Evolutionary conservation across 176 grass and related monocot species (phyloP).

Genomic region (Triticum monococcum): DNA sequence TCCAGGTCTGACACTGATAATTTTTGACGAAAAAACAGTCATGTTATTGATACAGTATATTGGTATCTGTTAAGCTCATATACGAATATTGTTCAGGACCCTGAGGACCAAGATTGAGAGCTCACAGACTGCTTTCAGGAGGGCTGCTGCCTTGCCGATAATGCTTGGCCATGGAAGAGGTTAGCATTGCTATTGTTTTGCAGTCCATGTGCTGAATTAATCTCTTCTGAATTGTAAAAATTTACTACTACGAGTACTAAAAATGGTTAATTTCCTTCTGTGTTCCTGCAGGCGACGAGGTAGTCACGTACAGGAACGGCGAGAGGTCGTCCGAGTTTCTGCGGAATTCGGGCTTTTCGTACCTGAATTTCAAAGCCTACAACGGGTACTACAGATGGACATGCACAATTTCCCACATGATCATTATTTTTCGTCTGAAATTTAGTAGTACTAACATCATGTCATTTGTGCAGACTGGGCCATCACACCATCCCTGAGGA

Average conservation of each 20-base stretch:
- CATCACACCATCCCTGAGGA: slow-evolving; percentile 96
- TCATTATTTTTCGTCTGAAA: background rate
- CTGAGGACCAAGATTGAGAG: slow-evolving; percentile 83
- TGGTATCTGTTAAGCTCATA: background rate
- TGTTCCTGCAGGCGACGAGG: slow-evolving; percentile 67
- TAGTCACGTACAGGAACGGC: slow-evolving; percentile 71
- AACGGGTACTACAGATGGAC: slow-evolving; percentile 67
- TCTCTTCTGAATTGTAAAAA: background rate
- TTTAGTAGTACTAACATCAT: background rate
- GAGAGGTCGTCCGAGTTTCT: slow-evolving; percentile 76
- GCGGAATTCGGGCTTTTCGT: slow-evolving; percentile 59
- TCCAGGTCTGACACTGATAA: slow-evolving; percentile 52
- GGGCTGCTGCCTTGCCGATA: slow-evolving; percentile 64
- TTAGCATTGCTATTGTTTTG: background rate
- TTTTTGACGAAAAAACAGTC: background rate
- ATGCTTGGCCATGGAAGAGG: slow-evolving; percentile 88
- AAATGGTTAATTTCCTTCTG: background rate
- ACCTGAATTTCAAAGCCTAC: slow-evolving; percentile 66
- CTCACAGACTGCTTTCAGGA: slow-evolving; percentile 66
- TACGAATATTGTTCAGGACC: slow-evolving; percentile 42
- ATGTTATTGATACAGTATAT: background rate
- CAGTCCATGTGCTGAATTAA: background rate
- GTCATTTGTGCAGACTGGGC: slow-evolving; percentile 57
- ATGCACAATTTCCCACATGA: background rate
- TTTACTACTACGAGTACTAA: background rate